Conservation (phyloP, 2,329 filamentous ascomycete genomes). For the Juglanconis sp. region DNA sequence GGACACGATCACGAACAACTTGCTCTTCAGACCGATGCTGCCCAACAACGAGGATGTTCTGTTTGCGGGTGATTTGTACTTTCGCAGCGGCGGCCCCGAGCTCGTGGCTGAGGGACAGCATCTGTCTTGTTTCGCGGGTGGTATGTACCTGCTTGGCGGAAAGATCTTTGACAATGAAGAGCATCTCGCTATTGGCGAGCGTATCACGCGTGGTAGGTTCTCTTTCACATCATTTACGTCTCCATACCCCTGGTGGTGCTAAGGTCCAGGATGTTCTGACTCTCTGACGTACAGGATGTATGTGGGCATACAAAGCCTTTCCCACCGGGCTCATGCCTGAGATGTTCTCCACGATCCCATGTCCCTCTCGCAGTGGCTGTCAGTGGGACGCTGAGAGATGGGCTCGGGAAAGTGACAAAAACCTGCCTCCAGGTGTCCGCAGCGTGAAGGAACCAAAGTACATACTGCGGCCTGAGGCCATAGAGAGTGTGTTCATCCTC, state of each 20-base stretch:
- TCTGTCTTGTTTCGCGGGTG: conserved; percentile 50
- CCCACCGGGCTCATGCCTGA: conserved; percentile 54
- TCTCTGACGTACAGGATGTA: conserved; percentile 36
- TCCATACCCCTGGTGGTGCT: no score
- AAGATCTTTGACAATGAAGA: conserved; percentile 38
- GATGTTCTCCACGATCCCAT: conserved; percentile 40
- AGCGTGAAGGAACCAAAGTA: conserved; percentile 37
- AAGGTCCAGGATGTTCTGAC: no score
- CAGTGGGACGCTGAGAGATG: conserved; percentile 35
- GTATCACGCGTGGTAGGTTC: no score
- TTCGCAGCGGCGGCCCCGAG: conserved; percentile 27
- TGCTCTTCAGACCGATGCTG: conserved; percentile 62
- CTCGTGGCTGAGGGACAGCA: conserved; percentile 38
- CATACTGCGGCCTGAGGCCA: conserved; percentile 60
- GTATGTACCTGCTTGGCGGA: conserved; percentile 47
- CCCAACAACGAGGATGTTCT: conserved; percentile 54
- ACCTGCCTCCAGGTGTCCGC: conserved; percentile 24
- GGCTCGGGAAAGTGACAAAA: conserved; percentile 25
- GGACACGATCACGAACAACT: conserved; percentile 51
- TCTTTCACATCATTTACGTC: no score
- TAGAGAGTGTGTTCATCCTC: conserved; percentile 66
- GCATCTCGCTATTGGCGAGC: conserved; percentile 38
- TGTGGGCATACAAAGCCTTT: conserved; percentile 50
- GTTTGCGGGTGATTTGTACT: conserved; percentile 33
- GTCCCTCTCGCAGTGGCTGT: conserved; percentile 24